Base-by-base conservation (phyloP, 768 basidiomycete genomes). In the Leucogyrophana mollusca region DNA sequence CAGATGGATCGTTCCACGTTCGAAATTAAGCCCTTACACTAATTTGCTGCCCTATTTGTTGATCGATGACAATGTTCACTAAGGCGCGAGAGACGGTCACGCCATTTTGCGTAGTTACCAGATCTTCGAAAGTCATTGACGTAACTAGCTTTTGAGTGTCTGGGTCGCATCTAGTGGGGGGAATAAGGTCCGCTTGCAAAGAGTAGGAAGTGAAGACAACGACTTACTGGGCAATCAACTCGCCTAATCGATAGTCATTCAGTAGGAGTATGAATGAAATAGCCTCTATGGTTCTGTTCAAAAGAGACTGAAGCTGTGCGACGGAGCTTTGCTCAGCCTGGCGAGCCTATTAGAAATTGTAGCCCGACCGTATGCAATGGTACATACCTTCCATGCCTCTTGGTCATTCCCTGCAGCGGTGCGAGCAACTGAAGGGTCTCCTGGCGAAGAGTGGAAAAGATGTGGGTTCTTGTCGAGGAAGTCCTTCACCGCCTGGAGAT, bases 41-140 rank as follows among this genome's bases (percentile, higher is more conserved):
- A 42, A 94, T 90, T 61, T 98, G 94, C 61, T 95, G 92, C 17
- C 90, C 90, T 55, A 98, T 98, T 64, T 99, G 96, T 61, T 95
- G 93, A 65, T 99, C 91, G 55, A 99, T 98, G 54, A 99, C 82
- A 24, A 94, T 85, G 52, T 95, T 98, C 9, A 98, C 94, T 33
- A 99, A 70, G 10, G 85, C 85, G 53, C 91, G 79, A 8, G 96
- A 95, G 18, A 86, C 81, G n/a, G 84, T 85, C 55, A 93, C 81
- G 32, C 96, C 96, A 56, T 84, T 79, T 59, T 86, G 81, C 30
- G 83, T 80, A 16, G 90, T 93, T 50, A 99, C 82, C 27, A 99
- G 73, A 23, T 87, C 88, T 60, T 93, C 87, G 56, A 90, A 97
- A 14, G 89, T 90, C 62, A 95, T 71, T 2, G 74, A 71, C 21